Percentiles rank a stretch among this genome's conserved stretches.
Evolutionary conservation across 768 basidiomycete species (phyloP).

Genomic region (Astraeus odoratus): DNA sequence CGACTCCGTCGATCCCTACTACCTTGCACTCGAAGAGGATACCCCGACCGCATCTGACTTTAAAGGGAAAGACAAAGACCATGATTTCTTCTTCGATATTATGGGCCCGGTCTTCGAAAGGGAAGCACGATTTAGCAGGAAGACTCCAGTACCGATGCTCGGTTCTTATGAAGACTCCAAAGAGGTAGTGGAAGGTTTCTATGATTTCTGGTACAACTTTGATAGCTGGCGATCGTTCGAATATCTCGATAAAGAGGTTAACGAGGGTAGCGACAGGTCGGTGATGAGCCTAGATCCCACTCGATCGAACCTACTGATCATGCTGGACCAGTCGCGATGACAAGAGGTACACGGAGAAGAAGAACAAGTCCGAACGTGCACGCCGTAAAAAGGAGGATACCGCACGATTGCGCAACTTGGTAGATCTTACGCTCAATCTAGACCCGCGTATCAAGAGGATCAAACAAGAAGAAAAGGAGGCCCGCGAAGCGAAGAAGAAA

Average conservation of each 20-base stretch:
- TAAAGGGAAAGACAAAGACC: constrained; percentile 42
- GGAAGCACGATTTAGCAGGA: constrained; percentile 88
- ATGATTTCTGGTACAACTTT: constrained; percentile 99
- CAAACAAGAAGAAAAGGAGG: constrained; percentile 94
- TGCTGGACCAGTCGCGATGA: constrained; percentile 73
- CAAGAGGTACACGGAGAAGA: constrained; percentile 98
- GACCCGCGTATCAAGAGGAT: constrained; percentile 97
- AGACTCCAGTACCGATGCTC: constrained; percentile 75
- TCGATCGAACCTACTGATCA: constrained; percentile 8
- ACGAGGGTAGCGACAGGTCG: constrained; percentile 93
- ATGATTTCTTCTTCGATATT: constrained; percentile 60
- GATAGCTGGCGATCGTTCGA: constrained; percentile 98
- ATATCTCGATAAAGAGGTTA: constrained; percentile 96
- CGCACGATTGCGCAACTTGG: constrained; percentile 76
- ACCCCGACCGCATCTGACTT: constrained; percentile 59
- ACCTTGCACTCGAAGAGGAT: constrained; percentile 69
- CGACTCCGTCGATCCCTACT: constrained; percentile 88
- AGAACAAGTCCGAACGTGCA: constrained; percentile 97
- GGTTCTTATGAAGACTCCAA: constrained; percentile 68
- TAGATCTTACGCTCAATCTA: constrained; percentile 74
- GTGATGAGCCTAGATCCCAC: constrained; percentile 18
- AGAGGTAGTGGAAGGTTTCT: constrained; percentile 83
- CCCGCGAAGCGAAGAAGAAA: constrained; percentile 87
- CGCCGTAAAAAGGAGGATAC: constrained; percentile 97
- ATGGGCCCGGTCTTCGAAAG: constrained; percentile 83